A percentile compares a stretch with the other conserved stretches of the same genome.
Conservation (phyloP, 106 monocot species). For the Dendrobium officinale region DNA sequence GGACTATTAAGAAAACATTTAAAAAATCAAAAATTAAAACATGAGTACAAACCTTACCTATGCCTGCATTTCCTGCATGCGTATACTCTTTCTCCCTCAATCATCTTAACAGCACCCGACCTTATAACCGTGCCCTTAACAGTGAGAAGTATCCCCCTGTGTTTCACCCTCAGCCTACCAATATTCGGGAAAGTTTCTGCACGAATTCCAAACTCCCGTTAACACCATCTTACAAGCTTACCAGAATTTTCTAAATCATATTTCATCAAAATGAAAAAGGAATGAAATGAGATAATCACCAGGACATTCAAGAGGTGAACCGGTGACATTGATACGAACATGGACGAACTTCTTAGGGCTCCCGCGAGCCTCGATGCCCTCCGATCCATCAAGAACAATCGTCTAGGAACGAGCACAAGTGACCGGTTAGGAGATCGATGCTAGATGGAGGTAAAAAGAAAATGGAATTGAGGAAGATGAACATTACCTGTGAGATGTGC, state of each 20-base stretch:
- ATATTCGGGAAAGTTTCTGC: conserved; percentile 86
- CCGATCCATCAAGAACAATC: conserved; percentile 30
- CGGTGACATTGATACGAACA: conserved; percentile 64
- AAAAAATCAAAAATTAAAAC: conserved; percentile 8
- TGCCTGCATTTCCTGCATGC: conserved; percentile 82
- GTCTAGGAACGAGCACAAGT: conserved; percentile 25
- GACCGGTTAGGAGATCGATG: neutral
- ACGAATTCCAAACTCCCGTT: neutral
- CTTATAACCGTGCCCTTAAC: conserved; percentile 88
- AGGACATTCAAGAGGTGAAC: conserved; percentile 81
- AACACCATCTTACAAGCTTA: neutral
- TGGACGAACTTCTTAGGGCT: conserved; percentile 62
- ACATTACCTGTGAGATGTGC: conserved; percentile 44
- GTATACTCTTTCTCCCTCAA: conserved; percentile 80
- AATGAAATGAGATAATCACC: conserved; percentile 30
- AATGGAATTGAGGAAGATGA: neutral
- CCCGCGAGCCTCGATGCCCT: conserved; percentile 20
- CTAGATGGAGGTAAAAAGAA: neutral
- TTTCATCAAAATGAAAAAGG: neutral
- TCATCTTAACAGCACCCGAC: conserved; percentile 88
- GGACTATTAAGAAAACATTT: neutral
- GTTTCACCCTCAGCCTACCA: conserved; percentile 78
- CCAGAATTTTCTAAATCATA: neutral
- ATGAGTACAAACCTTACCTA: conserved; percentile 30
- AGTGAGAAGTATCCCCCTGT: conserved; percentile 73